Evolutionary conservation across 805 yeast genomes (phyloP).

Genomic region (Candida succiphila): DNA sequence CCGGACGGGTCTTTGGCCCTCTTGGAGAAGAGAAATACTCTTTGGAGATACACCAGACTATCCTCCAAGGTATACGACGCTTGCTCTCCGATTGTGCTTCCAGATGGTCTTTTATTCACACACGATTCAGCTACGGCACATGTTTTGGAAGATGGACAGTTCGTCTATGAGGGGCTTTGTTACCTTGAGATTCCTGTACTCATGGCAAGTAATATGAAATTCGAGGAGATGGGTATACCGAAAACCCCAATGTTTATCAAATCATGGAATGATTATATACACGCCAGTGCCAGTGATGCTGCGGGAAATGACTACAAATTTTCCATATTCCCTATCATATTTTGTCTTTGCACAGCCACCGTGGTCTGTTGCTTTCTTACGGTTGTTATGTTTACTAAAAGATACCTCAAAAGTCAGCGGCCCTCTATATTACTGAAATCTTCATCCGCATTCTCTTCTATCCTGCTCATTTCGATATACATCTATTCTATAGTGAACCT

Average conservation of each 20-base stretch:
- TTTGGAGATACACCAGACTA: constrained; percentile 24
- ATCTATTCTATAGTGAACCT: constrained; percentile 36
- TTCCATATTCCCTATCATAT: constrained; percentile 52
- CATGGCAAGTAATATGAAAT: constrained; percentile 9
- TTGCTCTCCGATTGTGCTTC: constrained; percentile 21
- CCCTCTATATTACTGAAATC: constrained; percentile 42
- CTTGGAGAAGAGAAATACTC: constrained; percentile 12
- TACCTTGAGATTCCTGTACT: constrained; percentile 11
- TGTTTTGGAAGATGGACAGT: not conserved
- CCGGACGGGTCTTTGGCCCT: too few relatives aligned
- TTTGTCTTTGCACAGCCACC: constrained; percentile 53
- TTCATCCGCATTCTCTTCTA: constrained; percentile 43
- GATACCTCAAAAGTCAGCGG: constrained; percentile 36
- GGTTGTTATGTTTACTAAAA: constrained; percentile 53
- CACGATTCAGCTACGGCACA: not conserved
- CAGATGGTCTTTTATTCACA: constrained; percentile 19
- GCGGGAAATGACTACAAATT: constrained; percentile 28
- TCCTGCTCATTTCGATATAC: constrained; percentile 42
- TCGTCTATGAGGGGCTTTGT: constrained; percentile 8
- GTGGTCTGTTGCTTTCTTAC: constrained; percentile 57
- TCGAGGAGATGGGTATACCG: constrained; percentile 9
- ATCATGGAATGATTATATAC: constrained; percentile 40
- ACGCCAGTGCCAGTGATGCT: constrained; percentile 25
- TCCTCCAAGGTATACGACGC: constrained; percentile 14
- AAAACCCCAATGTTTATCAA: constrained; percentile 31